These are phyloP conservation scores for Hyparrhenia diplandra DNA, from an alignment of 176 grass and related monocot genomes.

Conservation along the genomic window DNA sequence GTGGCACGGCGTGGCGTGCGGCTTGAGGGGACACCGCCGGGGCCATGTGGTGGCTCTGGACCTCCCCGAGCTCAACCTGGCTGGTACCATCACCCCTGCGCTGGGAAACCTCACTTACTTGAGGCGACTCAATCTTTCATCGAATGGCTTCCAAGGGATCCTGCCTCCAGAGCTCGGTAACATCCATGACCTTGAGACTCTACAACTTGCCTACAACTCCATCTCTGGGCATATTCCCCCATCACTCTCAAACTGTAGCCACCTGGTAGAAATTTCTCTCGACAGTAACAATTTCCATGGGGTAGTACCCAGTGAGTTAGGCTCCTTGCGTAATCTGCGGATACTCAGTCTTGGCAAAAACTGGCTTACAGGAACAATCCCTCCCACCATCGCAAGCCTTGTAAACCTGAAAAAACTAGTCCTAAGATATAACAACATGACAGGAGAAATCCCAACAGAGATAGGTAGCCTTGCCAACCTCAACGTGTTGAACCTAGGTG, in stretches of 20 bases:
- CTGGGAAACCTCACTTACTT: neutral
- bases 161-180: neutral
- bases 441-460: neutral
- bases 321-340: neutral
- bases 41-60: conserved; percentile 3
- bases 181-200: neutral
- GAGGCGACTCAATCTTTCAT: neutral
- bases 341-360: neutral
- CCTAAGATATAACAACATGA: too few species aligned
- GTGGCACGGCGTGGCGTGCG: neutral
- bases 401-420: too few species aligned
- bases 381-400: too few species aligned
- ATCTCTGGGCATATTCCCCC: neutral
- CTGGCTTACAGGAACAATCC: neutral
- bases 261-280: neutral
- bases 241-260: neutral
- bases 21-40: neutral
- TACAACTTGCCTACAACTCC: neutral
- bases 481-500: neutral
- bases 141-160: neutral
- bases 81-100: neutral
- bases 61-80: neutral
- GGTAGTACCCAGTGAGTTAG: neutral
- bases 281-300: neutral
- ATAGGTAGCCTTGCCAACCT: conserved; percentile 17